phyloP scores from a whole-genome alignment of 176 grass and related monocot species.

The Oryza brachyantha region DNA sequence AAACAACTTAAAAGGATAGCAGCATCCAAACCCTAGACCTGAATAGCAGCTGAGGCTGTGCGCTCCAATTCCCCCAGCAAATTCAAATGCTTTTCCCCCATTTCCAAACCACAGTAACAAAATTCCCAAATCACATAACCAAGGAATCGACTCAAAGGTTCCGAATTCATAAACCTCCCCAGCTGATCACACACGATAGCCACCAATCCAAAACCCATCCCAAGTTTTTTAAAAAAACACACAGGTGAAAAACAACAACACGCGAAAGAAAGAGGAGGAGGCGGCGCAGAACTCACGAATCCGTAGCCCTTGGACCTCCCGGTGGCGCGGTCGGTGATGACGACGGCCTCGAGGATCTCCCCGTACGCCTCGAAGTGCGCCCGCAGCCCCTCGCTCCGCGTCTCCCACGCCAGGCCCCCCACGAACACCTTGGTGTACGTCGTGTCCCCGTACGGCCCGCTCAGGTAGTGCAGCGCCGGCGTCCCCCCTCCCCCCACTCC shows the following conservation, averaged over 20 bases:
- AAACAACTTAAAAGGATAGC: not conserved
- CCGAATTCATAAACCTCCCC: not conserved
- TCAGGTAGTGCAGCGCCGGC: slow-evolving; percentile 62
- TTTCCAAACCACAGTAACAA: not conserved
- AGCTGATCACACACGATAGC: not conserved
- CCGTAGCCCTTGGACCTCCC: slow-evolving; percentile 72
- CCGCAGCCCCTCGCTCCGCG: slow-evolving; percentile 58
- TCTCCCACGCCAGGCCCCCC: slow-evolving; percentile 66
- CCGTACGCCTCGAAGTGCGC: slow-evolving; percentile 55
- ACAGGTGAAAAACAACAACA: too few relatives aligned
- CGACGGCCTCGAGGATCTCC: slow-evolving; percentile 70
- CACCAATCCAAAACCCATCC: not conserved
- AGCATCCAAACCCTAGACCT: not conserved
- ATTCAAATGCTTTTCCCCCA: not conserved
- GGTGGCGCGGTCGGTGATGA: slow-evolving; percentile 65
- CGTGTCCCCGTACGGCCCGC: slow-evolving; percentile 64
- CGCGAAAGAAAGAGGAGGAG: not conserved
- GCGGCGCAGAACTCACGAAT: slow-evolving; percentile 39
- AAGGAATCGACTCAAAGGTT: not conserved
- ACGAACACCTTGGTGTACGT: slow-evolving; percentile 76
- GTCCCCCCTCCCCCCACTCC: not conserved
- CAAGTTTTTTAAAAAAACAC: too few relatives aligned
- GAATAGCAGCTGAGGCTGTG: not conserved
- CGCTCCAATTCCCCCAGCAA: not conserved
- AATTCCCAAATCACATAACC: not conserved